These are phyloP conservation scores for Hypoxylon fragiforme DNA, from an alignment of 495 filamentous ascomycete species.

Conservation along the genomic window DNA sequence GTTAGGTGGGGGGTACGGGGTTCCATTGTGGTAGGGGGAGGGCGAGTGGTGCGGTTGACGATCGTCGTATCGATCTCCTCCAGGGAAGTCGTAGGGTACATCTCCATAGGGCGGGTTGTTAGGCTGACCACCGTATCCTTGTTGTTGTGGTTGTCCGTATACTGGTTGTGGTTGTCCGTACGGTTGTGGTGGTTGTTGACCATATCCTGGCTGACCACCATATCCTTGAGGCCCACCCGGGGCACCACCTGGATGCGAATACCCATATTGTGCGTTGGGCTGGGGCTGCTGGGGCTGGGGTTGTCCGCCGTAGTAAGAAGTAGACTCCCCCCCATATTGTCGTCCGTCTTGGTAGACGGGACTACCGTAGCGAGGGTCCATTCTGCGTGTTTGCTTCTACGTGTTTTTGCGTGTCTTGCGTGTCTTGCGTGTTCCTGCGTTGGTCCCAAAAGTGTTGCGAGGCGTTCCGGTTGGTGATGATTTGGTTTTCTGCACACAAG, in stretches of 20 bases:
- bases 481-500: too few species aligned
- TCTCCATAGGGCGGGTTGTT: conserved; percentile 10
- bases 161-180: too few species aligned
- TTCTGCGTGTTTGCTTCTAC: background rate
- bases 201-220: too few species aligned
- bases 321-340: conserved; percentile 14
- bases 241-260: too few species aligned
- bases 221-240: background rate
- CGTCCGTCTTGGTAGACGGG: conserved; percentile 5
- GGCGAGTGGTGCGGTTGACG: background rate
- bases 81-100: background rate
- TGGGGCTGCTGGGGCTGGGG: conserved; percentile 9
- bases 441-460: too few species aligned
- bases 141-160: too few species aligned
- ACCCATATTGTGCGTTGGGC: too few species aligned
- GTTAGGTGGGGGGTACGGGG: background rate
- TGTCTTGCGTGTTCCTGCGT: background rate
- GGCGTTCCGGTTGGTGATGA: too few species aligned
- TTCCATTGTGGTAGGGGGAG: conserved; percentile 5
- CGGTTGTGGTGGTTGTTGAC: too few species aligned
- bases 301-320: conserved; percentile 18
- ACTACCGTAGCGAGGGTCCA: conserved; percentile 18
- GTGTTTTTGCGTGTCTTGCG: too few species aligned
- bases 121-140: conserved; percentile 4
- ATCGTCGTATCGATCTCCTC: conserved; percentile 8